Base-by-base conservation (phyloP, 805 yeast species). In the Saccharomycopsis fodiens region DNA sequence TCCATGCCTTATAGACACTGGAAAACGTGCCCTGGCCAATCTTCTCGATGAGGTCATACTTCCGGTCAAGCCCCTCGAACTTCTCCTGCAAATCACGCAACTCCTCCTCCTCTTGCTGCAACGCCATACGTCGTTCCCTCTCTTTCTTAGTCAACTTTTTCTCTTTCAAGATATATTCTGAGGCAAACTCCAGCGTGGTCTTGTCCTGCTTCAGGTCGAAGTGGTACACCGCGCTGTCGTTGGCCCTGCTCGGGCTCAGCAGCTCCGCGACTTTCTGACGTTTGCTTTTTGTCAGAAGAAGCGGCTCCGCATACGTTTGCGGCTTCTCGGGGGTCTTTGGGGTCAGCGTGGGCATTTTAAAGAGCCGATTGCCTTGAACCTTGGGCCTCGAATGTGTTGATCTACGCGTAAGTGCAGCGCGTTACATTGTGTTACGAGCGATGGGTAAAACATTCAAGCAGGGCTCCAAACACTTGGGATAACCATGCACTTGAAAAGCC, bases 1-100 rank as follows among this genome's bases (percentile, higher is more conserved):
- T 25, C 20, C 6, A 59, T 0, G 94, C 95, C 58, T 75, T 79
- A 66, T 79, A 85, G 3, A 91, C 97, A 7, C 76, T 72, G 2
- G 95, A 85, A 59, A 89, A 89, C 0, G 97, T 96, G 5, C 97
- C 97, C 58, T 83, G 88, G 1, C 93, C 91, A 15, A 83, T 65
- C 52, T 67, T 65, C 29, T 65, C 70, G 23, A 65, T 41, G 23
- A 67, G 50, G 38, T 57, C 55, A 51, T 67, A 67, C 3, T 53
- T 46, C n/a, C 38, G 21, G 13, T 36, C 22, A 15, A 47, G 23
- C 12, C 47, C 45, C 10, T 29, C 15, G 30, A 47, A 47, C 10
- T 38, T 34, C 16, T 10, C 32, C 31, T 39, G 44, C n/a, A 47
- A 21, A 17, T 41, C 47, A 10, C 15, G 8, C 20, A 47, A 27